These are phyloP conservation scores for Ceratobasidium sp. DNA, from an alignment of 1,284 basidiomycete genomes.

Conservation along the genomic window DNA sequence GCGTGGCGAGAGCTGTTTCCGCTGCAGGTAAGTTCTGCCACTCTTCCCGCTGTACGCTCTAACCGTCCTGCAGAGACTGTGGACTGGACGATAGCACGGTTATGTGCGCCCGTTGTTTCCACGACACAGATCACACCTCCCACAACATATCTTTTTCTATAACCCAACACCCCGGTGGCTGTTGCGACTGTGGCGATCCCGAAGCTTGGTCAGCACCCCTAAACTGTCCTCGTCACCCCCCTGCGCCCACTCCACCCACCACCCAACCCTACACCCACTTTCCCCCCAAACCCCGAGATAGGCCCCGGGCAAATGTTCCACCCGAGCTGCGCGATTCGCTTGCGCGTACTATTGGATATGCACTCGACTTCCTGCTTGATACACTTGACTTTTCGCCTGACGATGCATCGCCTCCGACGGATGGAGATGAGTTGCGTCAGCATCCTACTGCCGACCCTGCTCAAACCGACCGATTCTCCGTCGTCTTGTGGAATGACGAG, in stretches of 20 bases:
- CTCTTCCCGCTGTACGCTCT: conserved; percentile 4
- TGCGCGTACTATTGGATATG: conserved; percentile 76
- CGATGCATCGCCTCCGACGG: conserved; percentile 74
- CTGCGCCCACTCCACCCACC: conserved; percentile 52
- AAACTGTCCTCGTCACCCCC: conserved; percentile 76
- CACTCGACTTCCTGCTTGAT: conserved; percentile 86
- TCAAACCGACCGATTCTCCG: conserved; percentile 81
- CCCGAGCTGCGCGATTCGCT: conserved; percentile 77
- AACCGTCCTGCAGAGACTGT: conserved; percentile 74
- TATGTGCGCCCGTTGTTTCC: conserved; percentile 87
- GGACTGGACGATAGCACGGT: conserved; percentile 88
- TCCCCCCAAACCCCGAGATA: conserved; percentile 47
- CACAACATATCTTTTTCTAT: conserved; percentile 94
- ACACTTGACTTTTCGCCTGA: conserved; percentile 88
- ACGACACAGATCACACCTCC: conserved; percentile 79
- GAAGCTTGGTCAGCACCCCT: conserved; percentile 82
- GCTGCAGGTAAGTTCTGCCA: conserved; percentile 80
- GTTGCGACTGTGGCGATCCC: conserved; percentile 91
- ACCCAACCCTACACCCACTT: conserved; percentile 46
- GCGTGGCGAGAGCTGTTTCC: conserved; percentile 87
- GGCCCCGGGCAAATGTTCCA: conserved; percentile 48
- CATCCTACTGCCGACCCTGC: conserved; percentile 79
- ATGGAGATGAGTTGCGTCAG: conserved; percentile 74
- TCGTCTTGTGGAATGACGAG: conserved; percentile 97
- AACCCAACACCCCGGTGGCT: conserved; percentile 88